Evolutionary conservation across 345 rosid genomes (phyloP), one percentile per base, ranked within the genome.

Genomic region (Hibiscus syriacus): DNA sequence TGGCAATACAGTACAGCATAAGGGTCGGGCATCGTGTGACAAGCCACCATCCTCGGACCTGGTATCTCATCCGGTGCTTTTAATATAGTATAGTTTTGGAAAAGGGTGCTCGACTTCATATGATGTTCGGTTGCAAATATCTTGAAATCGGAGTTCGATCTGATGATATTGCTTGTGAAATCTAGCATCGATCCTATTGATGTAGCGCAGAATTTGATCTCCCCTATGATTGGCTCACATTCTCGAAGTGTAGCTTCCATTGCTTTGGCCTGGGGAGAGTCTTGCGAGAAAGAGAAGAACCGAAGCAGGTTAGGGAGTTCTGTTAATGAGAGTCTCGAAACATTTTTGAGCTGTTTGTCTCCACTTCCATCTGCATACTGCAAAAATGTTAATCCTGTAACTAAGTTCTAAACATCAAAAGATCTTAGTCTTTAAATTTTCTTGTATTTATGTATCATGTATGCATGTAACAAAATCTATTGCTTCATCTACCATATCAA

Each of bases 161-260:
- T 83, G 9, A 84, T 57, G 36, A 59, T 26, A 13, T 39, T n/a
- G 17, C 23, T 78, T 0, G 66, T 79, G 25, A 70, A 83, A 38
- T 74, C 88, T n/a, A 79, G 77, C 86, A 77, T 76, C 64, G 86
- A 77, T 60, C 84, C 86, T 1, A 80, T 45, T 8, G 88, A 84
- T 29, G 84, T 82, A 0, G 80, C 76, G 19, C 86, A 86, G 17
- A 48, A n/a, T 59, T 82, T 80, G 56, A 66, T 72, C 70, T 86
- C 88, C 12, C 82, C 80, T 34, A 63, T 55, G 22, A 86, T 75
- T 10, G 58, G 2, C 36, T 75, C 81, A 27, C 90, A 86, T 23
- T 55, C 55, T 22, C 17, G 55, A 5, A 82, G 68, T 12, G 86
- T 71, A 14, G 70, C 9, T 54, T 77, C 73, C 74, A 86, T 74